These are phyloP conservation scores for Trypanosoma congolense DNA, from an alignment of 208 protist species.

Conservation along the genomic window DNA sequence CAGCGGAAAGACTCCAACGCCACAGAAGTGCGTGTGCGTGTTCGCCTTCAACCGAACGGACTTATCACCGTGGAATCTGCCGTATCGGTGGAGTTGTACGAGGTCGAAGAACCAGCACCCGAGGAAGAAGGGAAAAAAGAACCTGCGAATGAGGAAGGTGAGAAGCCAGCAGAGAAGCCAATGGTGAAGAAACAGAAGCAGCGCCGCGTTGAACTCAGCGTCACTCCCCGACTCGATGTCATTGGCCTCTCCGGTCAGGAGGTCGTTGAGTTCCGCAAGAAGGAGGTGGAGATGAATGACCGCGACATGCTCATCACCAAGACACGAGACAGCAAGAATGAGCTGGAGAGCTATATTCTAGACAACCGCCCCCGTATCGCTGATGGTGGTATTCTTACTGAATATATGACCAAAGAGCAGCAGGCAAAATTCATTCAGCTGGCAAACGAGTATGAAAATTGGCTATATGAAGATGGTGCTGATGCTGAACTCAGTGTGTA, in stretches of 20 bases:
- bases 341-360: slow-evolving; percentile 90
- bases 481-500: slow-evolving; percentile 61
- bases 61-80: slow-evolving; percentile 64
- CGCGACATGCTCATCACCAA: slow-evolving; percentile 55
- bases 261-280: slow-evolving; percentile 50
- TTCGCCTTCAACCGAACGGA: slow-evolving; percentile 57
- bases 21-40: slow-evolving; percentile 38
- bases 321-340: slow-evolving; percentile 86
- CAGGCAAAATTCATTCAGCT: slow-evolving; percentile 48
- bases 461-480: slow-evolving; percentile 90
- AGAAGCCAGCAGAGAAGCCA: slow-evolving; percentile 29
- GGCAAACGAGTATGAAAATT: slow-evolving; percentile 74
- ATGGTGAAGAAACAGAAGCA: slow-evolving; percentile 45
- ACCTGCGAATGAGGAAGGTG: slow-evolving; percentile 25
- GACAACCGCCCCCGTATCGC: slow-evolving; percentile 62
- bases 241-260: slow-evolving; percentile 42
- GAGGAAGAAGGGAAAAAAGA: slow-evolving; percentile 27
- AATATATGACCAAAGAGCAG: slow-evolving; percentile 56
- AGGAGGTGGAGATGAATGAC: slow-evolving; percentile 76
- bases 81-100: slow-evolving; percentile 59
- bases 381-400: slow-evolving; percentile 57
- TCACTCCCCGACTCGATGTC: slow-evolving; percentile 51
- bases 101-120: slow-evolving; percentile 51
- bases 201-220: slow-evolving; percentile 30
- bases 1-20: slow-evolving; percentile 29